Percentiles rank a stretch among this genome's conserved stretches.
Conservation (phyloP, 768 basidiomycete species). For the Boletus bicolor region DNA sequence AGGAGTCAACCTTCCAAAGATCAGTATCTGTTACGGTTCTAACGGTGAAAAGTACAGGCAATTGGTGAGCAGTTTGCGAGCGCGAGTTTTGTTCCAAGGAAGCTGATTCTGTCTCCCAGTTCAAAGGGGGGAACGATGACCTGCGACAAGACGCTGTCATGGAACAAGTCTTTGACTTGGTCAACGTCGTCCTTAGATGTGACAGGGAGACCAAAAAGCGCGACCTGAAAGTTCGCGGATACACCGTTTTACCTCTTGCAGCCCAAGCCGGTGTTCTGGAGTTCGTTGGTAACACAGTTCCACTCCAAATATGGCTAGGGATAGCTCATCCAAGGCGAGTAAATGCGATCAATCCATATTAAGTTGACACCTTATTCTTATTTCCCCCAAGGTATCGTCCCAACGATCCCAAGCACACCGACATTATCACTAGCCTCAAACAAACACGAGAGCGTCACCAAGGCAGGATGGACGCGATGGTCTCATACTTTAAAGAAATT, state of each 20-base stretch:
- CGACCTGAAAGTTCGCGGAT: slow-evolving; percentile 71
- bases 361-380: neutral
- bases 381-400: slow-evolving; percentile 58
- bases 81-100: neutral
- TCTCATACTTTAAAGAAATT: slow-evolving; percentile 36
- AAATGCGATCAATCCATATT: neutral
- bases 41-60: slow-evolving; percentile 71
- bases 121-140: slow-evolving; percentile 91
- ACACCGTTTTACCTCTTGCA: slow-evolving; percentile 86
- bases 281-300: slow-evolving; percentile 78
- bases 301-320: slow-evolving; percentile 60
- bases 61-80: slow-evolving; percentile 51
- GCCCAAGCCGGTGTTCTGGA: slow-evolving; percentile 82
- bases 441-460: slow-evolving; percentile 33
- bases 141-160: slow-evolving; percentile 97
- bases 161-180: slow-evolving; percentile 94
- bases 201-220: slow-evolving; percentile 79
- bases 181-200: slow-evolving; percentile 69
- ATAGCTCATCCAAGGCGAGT: slow-evolving; percentile 61
- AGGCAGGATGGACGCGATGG: slow-evolving; percentile 30
- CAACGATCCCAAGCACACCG: slow-evolving; percentile 41
- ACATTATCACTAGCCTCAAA: slow-evolving; percentile 31
- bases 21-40: slow-evolving; percentile 63
- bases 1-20: slow-evolving; percentile 82
- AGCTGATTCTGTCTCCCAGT: slow-evolving; percentile 44